A percentile compares a stretch with the other conserved stretches of the same genome.
phyloP scores from a whole-genome alignment of 108 stramenopile species.

The Hondaea fermentalgiana region DNA sequence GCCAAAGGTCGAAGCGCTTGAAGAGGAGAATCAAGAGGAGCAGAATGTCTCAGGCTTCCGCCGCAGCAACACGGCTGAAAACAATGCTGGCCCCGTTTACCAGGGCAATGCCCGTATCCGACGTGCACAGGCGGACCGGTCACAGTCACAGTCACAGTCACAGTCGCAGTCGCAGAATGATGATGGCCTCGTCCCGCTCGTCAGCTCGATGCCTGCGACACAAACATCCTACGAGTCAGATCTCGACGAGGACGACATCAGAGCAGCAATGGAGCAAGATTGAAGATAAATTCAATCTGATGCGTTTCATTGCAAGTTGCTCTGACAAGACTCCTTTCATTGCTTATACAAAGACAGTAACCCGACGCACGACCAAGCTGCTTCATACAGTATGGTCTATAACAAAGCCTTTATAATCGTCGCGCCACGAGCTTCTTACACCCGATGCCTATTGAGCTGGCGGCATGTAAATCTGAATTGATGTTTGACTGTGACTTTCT shows the following conservation, averaged over 20 bases:
- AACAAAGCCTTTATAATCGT: too few relatives aligned
- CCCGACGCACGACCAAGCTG: too few relatives aligned
- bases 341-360: too few relatives aligned
- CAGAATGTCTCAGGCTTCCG: neutral
- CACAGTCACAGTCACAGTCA: neutral
- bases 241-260: neutral
- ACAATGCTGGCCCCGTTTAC: neutral
- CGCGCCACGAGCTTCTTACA: too few relatives aligned
- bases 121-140: neutral
- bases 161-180: neutral
- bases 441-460: too few relatives aligned
- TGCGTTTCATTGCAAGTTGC: too few relatives aligned
- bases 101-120: neutral
- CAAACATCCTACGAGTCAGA: neutral
- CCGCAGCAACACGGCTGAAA: neutral
- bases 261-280: neutral
- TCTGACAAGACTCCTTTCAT: too few relatives aligned
- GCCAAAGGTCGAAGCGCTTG: neutral
- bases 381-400: too few relatives aligned
- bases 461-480: too few relatives aligned
- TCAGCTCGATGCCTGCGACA: neutral
- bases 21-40: neutral
- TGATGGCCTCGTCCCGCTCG: neutral
- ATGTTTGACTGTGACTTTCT: too few relatives aligned
- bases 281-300: too few relatives aligned